phyloP scores from a whole-genome alignment of 768 basidiomycete species.

The Amanita rubescens region DNA sequence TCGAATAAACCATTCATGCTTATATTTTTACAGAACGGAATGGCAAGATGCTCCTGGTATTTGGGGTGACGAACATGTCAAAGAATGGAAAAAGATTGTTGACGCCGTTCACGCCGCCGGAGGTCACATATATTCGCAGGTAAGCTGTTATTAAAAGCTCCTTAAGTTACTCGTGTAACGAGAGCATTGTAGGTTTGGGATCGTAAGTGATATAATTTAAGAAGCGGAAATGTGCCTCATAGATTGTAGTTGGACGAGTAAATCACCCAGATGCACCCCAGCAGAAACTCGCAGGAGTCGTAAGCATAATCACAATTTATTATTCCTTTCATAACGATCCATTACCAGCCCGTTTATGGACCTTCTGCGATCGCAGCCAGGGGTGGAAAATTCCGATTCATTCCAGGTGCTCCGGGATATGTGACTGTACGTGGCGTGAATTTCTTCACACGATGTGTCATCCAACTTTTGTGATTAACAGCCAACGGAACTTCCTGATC shows the following conservation, averaged over 20 bases:
- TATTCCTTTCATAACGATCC: background rate
- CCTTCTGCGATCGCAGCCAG: constrained; percentile 40
- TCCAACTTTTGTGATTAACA: constrained; percentile 13
- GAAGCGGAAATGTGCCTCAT: background rate
- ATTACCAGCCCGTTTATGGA: constrained; percentile 33
- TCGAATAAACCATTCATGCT: background rate
- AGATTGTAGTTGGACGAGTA: constrained; percentile 25
- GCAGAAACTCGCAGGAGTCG: constrained; percentile 29
- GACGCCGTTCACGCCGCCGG: constrained; percentile 41
- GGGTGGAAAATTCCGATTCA: constrained; percentile 32
- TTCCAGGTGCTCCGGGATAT: constrained; percentile 31
- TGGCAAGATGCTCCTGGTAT: constrained; percentile 40
- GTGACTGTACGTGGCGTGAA: constrained; percentile 27
- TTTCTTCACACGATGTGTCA: too few relatives aligned
- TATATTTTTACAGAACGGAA: constrained; percentile 25
- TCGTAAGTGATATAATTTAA: constrained; percentile 17
- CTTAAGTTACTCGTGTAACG: background rate
- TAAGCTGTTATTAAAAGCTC: constrained; percentile 4
- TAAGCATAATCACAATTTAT: constrained; percentile 8
- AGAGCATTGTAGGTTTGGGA: constrained; percentile 27
- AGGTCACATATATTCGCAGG: constrained; percentile 38
- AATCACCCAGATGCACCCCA: constrained; percentile 31
- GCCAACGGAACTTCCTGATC: constrained; percentile 37
- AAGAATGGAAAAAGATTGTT: constrained; percentile 38
- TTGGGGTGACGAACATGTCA: constrained; percentile 36